Evolutionary conservation across 169 alveolate species (phyloP).

Genomic region (Plasmodium gallinaceum): DNA sequence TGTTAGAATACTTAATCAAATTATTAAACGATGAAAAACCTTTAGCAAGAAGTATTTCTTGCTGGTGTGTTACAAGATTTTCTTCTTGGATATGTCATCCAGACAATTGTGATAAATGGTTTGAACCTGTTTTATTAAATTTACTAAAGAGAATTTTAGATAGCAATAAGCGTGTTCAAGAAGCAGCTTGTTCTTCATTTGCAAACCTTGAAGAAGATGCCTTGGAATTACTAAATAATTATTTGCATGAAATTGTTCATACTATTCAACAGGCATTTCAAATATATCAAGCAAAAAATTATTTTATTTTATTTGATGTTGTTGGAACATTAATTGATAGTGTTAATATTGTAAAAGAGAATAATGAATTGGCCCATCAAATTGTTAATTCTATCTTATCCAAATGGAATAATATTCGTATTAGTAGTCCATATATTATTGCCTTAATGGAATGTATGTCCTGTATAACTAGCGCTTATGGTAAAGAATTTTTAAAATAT

Average conservation of each 20-base stretch:
- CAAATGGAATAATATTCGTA: constrained; percentile 61
- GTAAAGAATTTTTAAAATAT: constrained; percentile 74
- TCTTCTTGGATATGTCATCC: constrained; percentile 88
- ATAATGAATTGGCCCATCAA: constrained; percentile 71
- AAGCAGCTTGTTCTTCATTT: constrained; percentile 94
- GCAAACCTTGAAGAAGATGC: constrained; percentile 92
- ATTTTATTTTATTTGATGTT: constrained; percentile 89
- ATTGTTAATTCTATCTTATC: constrained; percentile 55
- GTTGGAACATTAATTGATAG: constrained; percentile 86
- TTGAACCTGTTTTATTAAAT: constrained; percentile 77
- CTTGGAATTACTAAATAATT: constrained; percentile 81
- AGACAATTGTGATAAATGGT: constrained; percentile 77
- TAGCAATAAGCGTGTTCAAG: constrained; percentile 93
- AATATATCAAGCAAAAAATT: constrained; percentile 86
- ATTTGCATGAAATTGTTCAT: constrained; percentile 83
- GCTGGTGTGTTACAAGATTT: constrained; percentile 93
- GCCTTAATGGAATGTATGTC: constrained; percentile 78
- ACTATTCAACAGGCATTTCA: constrained; percentile 86
- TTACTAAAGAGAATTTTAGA: constrained; percentile 88
- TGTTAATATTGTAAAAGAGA: constrained; percentile 77
- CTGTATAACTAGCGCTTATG: constrained; percentile 77
- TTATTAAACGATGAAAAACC: constrained; percentile 88
- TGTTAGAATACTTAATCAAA: constrained; percentile 85
- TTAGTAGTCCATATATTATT: constrained; percentile 68
- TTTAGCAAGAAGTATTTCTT: constrained; percentile 91